Percentiles rank a stretch among this genome's conserved stretches.
phyloP scores from a whole-genome alignment of 257 asterid species.

The Solanum ossicruentum region DNA sequence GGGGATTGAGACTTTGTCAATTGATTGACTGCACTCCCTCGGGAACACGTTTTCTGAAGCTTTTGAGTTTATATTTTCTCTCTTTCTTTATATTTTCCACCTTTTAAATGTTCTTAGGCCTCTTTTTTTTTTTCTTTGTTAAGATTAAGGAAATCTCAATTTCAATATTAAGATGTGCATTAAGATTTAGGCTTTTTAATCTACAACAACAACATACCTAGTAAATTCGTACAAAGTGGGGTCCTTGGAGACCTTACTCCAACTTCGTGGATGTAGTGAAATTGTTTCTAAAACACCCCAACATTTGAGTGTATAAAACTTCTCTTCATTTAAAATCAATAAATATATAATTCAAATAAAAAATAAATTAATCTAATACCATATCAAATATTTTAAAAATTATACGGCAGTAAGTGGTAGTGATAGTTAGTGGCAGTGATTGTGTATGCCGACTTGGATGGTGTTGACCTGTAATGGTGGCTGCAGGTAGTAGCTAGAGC shows the following conservation, averaged over 20 bases:
- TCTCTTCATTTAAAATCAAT: background rate
- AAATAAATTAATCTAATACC: background rate
- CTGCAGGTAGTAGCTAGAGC: background rate
- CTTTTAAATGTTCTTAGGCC: background rate
- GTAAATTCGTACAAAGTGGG: too few relatives aligned
- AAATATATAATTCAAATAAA: background rate
- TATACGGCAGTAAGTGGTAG: background rate
- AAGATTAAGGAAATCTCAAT: background rate
- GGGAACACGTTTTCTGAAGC: background rate
- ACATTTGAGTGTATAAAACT: background rate
- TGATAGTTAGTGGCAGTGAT: background rate
- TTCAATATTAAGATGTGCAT: background rate
- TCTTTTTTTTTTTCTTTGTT: background rate
- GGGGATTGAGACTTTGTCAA: background rate
- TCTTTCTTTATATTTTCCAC: background rate
- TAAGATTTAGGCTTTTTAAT: too few relatives aligned
- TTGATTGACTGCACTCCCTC: background rate
- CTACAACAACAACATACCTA: too few relatives aligned
- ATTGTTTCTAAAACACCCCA: too few relatives aligned
- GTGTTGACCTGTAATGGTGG: background rate
- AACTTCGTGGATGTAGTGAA: too few relatives aligned
- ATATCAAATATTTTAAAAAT: background rate
- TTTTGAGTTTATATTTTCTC: background rate
- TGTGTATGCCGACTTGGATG: background rate
- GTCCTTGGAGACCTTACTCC: too few relatives aligned